Evolutionary conservation across 2,329 filamentous ascomycete species (phyloP).

Genomic region (Nemania bipapillata): DNA sequence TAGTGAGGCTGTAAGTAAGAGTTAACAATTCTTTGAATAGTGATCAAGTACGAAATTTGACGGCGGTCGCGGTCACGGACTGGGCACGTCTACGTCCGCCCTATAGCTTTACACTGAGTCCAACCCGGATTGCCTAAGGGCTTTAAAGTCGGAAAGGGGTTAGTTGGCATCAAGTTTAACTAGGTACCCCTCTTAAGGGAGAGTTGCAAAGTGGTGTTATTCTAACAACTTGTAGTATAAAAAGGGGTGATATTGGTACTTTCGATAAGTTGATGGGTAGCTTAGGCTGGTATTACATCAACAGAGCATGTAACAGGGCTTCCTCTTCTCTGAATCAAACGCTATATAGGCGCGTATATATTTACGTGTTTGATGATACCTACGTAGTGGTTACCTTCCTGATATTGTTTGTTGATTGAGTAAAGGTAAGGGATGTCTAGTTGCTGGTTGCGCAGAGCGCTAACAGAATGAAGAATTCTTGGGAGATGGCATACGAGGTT

Average conservation of each 20-base stretch:
- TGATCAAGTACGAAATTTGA: constrained; percentile 12
- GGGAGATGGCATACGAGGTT: neutral
- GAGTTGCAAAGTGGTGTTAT: neutral
- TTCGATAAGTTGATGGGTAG: neutral
- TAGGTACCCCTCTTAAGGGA: neutral
- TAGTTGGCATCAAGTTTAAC: neutral
- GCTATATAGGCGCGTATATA: neutral
- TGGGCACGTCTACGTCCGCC: constrained; percentile 34
- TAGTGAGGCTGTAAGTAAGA: neutral
- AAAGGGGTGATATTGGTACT: neutral
- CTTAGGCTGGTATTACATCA: neutral
- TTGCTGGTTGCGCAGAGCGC: neutral
- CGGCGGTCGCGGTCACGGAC: constrained; percentile 29
- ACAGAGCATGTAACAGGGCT: neutral
- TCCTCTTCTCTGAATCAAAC: neutral
- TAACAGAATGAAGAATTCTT: neutral
- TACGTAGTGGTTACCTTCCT: neutral
- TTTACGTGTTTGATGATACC: neutral
- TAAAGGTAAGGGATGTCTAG: neutral
- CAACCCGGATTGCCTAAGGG: constrained; percentile 4
- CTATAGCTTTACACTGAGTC: constrained; percentile 26
- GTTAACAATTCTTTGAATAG: constrained; percentile 7
- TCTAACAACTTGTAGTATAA: neutral
- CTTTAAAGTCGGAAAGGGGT: neutral
- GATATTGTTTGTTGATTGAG: neutral